Percentiles rank a stretch among this genome's conserved stretches.
phyloP scores from a whole-genome alignment of 1,139 yeast genomes.

The Scheffersomyces illinoinensis region DNA sequence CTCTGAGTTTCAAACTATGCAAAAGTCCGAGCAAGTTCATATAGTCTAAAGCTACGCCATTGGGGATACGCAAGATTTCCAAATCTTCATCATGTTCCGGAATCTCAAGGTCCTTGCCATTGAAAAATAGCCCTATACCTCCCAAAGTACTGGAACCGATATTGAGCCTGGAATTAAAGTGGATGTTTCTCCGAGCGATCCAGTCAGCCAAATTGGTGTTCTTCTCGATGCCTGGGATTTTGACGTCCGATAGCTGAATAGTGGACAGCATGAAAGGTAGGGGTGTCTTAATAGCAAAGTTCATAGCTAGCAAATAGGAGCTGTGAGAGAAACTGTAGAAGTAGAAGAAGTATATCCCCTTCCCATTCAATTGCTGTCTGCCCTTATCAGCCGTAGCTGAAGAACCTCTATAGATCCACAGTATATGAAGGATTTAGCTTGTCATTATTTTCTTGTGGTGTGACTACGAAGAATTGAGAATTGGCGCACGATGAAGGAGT shows the following conservation, averaged over 20 bases:
- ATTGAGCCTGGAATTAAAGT: constrained; percentile 15
- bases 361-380: not conserved
- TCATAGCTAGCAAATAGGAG: not conserved
- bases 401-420: not conserved
- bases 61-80: constrained; percentile 13
- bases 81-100: constrained; percentile 9
- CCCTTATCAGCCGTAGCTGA: not conserved
- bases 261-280: not conserved
- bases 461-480: not conserved
- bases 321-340: not conserved
- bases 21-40: constrained; percentile 28
- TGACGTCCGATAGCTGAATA: not conserved
- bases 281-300: not conserved
- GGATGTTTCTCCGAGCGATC: constrained; percentile 13
- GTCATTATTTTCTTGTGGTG: not conserved
- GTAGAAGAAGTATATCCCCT: not conserved
- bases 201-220: constrained; percentile 10
- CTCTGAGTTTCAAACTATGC: constrained; percentile 20
- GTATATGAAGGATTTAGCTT: not conserved
- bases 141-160: constrained; percentile 29
- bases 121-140: constrained; percentile 36
- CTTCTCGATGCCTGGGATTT: constrained; percentile 15
- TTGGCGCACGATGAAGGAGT: not conserved
- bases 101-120: constrained; percentile 3
- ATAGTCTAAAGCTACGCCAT: constrained; percentile 28